These are phyloP conservation scores for Boletus huronensis DNA, from an alignment of 768 basidiomycete genomes.

Conservation along the genomic window DNA sequence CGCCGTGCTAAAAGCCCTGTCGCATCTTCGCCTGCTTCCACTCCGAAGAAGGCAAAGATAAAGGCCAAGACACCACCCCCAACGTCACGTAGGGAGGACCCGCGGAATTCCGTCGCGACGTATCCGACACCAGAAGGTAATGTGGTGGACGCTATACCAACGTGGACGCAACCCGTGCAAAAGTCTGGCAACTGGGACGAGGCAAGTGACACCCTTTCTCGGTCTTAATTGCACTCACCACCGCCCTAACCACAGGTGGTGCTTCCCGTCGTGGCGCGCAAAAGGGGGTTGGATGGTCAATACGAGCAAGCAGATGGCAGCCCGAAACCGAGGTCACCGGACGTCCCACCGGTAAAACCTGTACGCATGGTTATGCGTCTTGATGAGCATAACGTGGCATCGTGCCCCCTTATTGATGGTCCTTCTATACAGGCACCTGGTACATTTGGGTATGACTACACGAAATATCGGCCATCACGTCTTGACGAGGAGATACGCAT, in stretches of 20 bases:
- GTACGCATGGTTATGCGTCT: conserved; percentile 38
- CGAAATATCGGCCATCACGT: conserved; percentile 60
- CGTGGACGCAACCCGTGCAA: conserved; percentile 73
- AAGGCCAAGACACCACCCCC: conserved; percentile 34
- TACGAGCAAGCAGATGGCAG: conserved; percentile 71
- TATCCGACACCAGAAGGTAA: conserved; percentile 63
- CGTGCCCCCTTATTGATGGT: not conserved
- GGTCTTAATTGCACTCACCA: conserved; percentile 5
- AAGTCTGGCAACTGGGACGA: conserved; percentile 82
- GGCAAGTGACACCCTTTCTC: conserved; percentile 36
- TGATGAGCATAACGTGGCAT: not conserved
- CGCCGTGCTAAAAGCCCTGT: conserved; percentile 48
- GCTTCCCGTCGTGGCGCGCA: conserved; percentile 78
- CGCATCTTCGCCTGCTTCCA: conserved; percentile 35
- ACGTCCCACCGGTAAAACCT: conserved; percentile 45
- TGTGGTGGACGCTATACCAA: conserved; percentile 71
- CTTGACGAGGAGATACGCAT: conserved; percentile 50
- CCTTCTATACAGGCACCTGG: conserved; percentile 60
- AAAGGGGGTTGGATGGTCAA: conserved; percentile 70
- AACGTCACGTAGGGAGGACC: conserved; percentile 37
- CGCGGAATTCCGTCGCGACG: conserved; percentile 57
- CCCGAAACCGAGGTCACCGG: conserved; percentile 47
- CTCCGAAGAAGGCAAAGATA: conserved; percentile 40
- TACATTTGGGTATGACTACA: conserved; percentile 74
- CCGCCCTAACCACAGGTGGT: conserved; percentile 54